Evolutionary conservation across 2,329 filamentous ascomycete species (phyloP), one percentile per base, ranked within the genome.

Genomic region (Emmonsiellopsis sp.): DNA sequence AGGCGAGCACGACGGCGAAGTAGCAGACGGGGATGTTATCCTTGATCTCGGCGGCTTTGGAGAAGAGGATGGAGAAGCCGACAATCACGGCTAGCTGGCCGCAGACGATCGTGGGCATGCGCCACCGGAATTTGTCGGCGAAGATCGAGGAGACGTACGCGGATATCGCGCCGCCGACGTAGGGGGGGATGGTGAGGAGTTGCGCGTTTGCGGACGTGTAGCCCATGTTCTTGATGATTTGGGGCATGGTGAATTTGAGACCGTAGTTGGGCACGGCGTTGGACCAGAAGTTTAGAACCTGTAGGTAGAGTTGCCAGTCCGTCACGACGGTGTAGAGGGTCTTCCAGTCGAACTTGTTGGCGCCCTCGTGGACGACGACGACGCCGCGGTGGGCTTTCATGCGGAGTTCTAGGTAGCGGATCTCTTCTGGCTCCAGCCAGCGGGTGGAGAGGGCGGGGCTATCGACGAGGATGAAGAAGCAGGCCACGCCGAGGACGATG

Each of bases 401-500:
- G 0, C 69, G 66, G 1, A 74, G 63, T 51, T 73, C 68, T 1
- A 74, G 63, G 43, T 66, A 73, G 10, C 69, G 67, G 40, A 70
- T 71, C 60, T 74, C 70, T 14, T 74, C 70, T 1, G 63, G 51
- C 0, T 62, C 65, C 1, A 75, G 69, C 68, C 71, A 74, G 2
- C 59, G 51, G 0, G 61, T 58, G 0, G 67, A 70, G 0, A 68
- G 61, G 0, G 65, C 61, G 0, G 73, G 73, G 1, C 66, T 69
- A 60, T 76, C 72, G 17, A 69, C 52, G 9, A 67, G 58, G 31
- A 62, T 56, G 13, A 65, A 49, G 31, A 45, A 56, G 17, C 40
- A 52, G 34, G 17, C 32, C 7, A 49, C 58, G 2, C 85, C 88
- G 27, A 89, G 76, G 1, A 88, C 1, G 1, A 90, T 75, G 0